Percentiles rank a stretch among this genome's conserved stretches.
Conservation (phyloP, 345 rosid genomes). For the Lepidium africanum region DNA sequence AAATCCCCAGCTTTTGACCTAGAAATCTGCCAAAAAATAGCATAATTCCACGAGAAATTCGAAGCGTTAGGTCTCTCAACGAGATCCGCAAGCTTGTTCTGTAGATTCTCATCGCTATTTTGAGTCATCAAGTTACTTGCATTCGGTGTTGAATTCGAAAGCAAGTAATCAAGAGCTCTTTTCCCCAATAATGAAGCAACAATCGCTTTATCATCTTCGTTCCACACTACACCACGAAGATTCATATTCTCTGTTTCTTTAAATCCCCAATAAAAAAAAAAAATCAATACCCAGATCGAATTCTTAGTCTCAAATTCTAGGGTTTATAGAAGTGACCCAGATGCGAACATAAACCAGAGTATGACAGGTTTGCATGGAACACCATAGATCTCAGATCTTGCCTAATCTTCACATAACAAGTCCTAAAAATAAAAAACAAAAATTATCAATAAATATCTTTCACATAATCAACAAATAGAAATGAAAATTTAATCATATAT, state of each 20-base stretch:
- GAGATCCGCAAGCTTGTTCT: slow-evolving; percentile 80
- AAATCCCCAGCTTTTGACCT: slow-evolving; percentile 70
- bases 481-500: background rate
- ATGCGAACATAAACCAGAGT: background rate
- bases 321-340: background rate
- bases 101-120: slow-evolving; percentile 61
- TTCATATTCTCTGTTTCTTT: slow-evolving; percentile 26
- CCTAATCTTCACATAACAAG: background rate
- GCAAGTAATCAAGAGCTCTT: slow-evolving; percentile 62
- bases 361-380: slow-evolving; percentile 25
- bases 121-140: slow-evolving; percentile 49
- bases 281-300: background rate
- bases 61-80: slow-evolving; percentile 62
- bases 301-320: background rate
- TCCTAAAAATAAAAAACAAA: background rate
- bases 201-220: slow-evolving; percentile 65
- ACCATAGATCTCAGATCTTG: slow-evolving; percentile 29
- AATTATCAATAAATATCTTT: background rate
- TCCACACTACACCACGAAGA: slow-evolving; percentile 35
- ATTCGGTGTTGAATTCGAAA: slow-evolving; percentile 52
- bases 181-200: slow-evolving; percentile 63
- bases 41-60: slow-evolving; percentile 87
- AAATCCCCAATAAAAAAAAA: background rate
- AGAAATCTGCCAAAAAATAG: slow-evolving; percentile 83
- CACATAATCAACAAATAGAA: background rate